Evolutionary conservation across 768 basidiomycete species (phyloP).

Genomic region (Lactarius indigo): DNA sequence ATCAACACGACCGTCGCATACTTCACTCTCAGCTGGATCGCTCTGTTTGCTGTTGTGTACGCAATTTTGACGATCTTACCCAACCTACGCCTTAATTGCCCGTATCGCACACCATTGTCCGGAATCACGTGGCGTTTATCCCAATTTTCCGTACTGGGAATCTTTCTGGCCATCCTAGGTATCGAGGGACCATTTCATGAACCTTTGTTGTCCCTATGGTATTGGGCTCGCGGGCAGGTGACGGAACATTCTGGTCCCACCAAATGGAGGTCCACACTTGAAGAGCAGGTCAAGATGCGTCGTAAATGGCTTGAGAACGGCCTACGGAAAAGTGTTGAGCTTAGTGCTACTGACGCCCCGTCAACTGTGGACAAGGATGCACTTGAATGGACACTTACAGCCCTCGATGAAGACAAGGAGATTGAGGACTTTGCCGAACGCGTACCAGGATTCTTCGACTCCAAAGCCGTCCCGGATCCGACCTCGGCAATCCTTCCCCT

Average conservation of each 20-base stretch:
- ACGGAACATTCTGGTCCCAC: background rate
- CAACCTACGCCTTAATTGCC: background rate
- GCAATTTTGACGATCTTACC: background rate
- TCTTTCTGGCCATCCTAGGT: background rate
- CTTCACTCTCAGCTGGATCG: slow-evolving; percentile 5
- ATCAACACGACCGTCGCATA: too few relatives aligned
- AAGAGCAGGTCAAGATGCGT: background rate
- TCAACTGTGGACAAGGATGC: background rate
- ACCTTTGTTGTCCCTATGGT: background rate
- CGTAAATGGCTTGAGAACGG: background rate
- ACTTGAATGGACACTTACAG: background rate
- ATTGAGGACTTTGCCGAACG: background rate
- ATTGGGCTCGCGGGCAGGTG: background rate
- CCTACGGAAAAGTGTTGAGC: background rate
- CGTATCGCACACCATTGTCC: background rate
- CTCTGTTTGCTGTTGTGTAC: background rate
- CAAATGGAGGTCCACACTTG: background rate
- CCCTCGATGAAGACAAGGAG: background rate
- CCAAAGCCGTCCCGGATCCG: too few relatives aligned
- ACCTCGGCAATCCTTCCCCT: too few relatives aligned
- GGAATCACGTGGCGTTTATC: background rate
- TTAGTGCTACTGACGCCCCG: background rate
- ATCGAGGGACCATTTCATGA: background rate
- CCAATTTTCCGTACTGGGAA: background rate
- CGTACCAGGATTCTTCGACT: too few relatives aligned